Conservation (phyloP, 495 filamentous ascomycete species). For the Penicillium manginii region DNA sequence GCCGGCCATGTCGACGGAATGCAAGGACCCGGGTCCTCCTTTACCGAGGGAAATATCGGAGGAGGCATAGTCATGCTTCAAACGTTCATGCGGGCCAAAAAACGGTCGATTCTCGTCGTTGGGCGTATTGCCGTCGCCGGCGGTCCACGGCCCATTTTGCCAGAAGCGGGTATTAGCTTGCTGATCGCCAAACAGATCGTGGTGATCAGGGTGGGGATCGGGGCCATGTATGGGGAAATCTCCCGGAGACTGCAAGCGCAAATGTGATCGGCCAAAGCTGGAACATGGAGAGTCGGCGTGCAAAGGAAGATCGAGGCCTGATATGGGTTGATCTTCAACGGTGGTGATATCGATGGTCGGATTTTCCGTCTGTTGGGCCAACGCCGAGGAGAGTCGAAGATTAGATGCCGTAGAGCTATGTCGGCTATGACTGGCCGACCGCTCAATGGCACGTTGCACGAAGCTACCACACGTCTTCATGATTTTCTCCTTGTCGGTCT, state of each 20-base stretch:
- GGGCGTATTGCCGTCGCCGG: constrained; percentile 54
- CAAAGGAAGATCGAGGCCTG: constrained; percentile 46
- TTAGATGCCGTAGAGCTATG: constrained; percentile 47
- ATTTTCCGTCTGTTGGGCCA: constrained; percentile 51
- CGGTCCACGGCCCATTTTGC: constrained; percentile 52
- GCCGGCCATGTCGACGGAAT: constrained; percentile 54
- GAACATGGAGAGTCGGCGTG: constrained; percentile 53
- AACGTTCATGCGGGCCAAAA: constrained; percentile 51
- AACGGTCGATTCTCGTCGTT: constrained; percentile 53
- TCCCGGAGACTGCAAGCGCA: constrained; percentile 50
- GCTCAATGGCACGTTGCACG: constrained; percentile 49
- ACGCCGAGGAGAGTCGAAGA: constrained; percentile 45
- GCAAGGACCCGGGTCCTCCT: constrained; percentile 49
- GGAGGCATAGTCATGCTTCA: constrained; percentile 55
- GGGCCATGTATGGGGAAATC: constrained; percentile 48
- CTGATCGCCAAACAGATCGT: constrained; percentile 53
- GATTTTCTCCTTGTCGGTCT: constrained; percentile 47
- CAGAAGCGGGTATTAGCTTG: constrained; percentile 55
- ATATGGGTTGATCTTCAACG: constrained; percentile 46
- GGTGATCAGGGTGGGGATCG: constrained; percentile 48
- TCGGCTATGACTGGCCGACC: constrained; percentile 48
- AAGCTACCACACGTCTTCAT: constrained; percentile 53
- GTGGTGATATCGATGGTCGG: constrained; percentile 54
- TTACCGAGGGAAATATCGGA: constrained; percentile 52
- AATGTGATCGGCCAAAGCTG: constrained; percentile 53